Evolutionary conservation across 2,329 filamentous ascomycete genomes (phyloP), one percentile per base, ranked within the genome.

Genomic region (Scytalidium lignicola): DNA sequence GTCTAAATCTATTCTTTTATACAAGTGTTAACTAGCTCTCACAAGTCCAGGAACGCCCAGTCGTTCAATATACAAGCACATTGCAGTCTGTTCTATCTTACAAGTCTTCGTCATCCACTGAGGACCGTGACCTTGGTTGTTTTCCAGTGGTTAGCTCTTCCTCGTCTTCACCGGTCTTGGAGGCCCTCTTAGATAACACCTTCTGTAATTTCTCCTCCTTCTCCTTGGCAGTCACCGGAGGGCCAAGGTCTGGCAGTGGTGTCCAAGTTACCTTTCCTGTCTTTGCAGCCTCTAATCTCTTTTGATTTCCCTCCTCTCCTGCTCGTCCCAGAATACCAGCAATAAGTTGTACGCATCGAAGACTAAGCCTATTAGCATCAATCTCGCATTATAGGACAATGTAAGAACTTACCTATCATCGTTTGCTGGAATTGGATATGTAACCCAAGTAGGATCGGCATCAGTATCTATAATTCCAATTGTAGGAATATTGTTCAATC

Each of bases 381-480:
- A 13, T 37, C 26, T 28, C 26, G n/a, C 23, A 26, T n/a, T 3
- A 26, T 18, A 48, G 18, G 18, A 29, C 17, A 26, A n/a, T 21
- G 23, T 15, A 28, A 41, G 19, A 23, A 66, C 75, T 63, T 67
- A 89, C 86, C 85, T 90, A 75, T 99, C 93, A 65, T 99, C 93
- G 67, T 99, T 99, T 45, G 90, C 90, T 2, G 93, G 93, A 58
- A 99, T 96, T 13, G 88, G 88, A 65, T 99, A 99, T 3, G 93
- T 97, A 45, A 97, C 90, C 82, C 88, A 92, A 0, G 89, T 89
- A 1, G 93, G 89, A 68, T 97, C 88, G 2, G 84, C 85, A 67
- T 99, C 88, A 1, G 93, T 97, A 68, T 99, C 93, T 58, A 97
- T 86, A 50, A 99, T 78, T 43, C 92, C 93, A 62, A 99, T 93